These are phyloP conservation scores for Mycena latifolia DNA, from an alignment of 768 basidiomycete species.

Conservation along the genomic window DNA sequence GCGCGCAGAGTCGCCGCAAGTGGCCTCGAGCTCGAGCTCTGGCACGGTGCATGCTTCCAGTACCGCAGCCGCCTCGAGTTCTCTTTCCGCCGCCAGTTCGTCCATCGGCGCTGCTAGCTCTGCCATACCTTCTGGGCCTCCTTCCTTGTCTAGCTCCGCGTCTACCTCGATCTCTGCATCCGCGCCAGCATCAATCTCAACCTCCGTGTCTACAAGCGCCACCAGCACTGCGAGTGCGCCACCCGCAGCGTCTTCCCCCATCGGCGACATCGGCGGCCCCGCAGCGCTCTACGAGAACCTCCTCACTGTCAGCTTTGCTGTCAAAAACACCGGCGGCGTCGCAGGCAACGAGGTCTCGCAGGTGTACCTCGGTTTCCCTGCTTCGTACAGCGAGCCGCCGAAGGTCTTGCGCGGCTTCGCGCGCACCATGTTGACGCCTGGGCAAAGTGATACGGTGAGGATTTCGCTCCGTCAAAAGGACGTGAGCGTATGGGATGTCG, in stretches of 20 bases:
- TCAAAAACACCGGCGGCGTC: constrained; percentile 51
- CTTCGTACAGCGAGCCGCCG: constrained; percentile 45
- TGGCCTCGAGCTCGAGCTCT: too few species aligned
- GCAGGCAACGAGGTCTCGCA: constrained; percentile 44
- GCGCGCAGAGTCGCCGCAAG: too few species aligned
- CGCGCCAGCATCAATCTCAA: constrained; percentile 22
- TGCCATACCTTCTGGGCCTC: too few species aligned
- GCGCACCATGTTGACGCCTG: constrained; percentile 5
- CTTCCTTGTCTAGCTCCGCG: neutral
- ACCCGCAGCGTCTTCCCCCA: constrained; percentile 17
- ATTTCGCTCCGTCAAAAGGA: constrained; percentile 27
- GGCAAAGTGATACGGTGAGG: constrained; percentile 18
- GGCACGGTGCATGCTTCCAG: too few species aligned
- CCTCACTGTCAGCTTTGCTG: constrained; percentile 47
- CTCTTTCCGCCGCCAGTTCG: too few species aligned
- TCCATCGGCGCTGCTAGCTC: too few species aligned
- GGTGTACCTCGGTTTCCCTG: constrained; percentile 45
- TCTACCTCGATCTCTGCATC: neutral
- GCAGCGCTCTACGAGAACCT: constrained; percentile 43
- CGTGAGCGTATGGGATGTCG: constrained; percentile 33
- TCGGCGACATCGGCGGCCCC: constrained; percentile 24
- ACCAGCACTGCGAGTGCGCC: constrained; percentile 27
- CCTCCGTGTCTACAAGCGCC: constrained; percentile 10
- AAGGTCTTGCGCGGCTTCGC: constrained; percentile 44
- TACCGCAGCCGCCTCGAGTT: too few species aligned